Base-by-base conservation (phyloP, 352 stramenopile species). In the Pythium guiyangense region DNA sequence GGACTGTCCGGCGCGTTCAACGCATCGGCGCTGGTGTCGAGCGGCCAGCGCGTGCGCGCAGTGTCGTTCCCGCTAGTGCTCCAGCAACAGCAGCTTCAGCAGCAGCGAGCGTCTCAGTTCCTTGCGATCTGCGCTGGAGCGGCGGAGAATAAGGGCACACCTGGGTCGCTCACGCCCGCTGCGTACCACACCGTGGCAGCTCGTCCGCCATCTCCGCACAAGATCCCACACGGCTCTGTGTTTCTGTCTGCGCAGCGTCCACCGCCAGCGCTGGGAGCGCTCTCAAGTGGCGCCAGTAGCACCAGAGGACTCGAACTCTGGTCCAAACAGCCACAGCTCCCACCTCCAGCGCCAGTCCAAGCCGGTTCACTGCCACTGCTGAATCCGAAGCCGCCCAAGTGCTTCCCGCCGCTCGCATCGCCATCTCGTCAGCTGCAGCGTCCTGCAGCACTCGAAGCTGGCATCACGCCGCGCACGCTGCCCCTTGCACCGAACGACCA, bases 21-120 rank as follows among this genome's bases (percentile, higher is more conserved):
- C n/a, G 39, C 39, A 45, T 20, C 15, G 6, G 5, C 39, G 18
- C 18, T 45, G 15, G 4, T 45, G 39, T n/a, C n/a, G 12, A 11
- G 42, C 6, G 20, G 52, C 39, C 52, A 65, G 61, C 49, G 50
- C 49, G 52, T 64, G 43, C 62, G 69, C 17, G 66, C 66, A 3
- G 47, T 72, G 10, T 77, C 69, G 27, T 77, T 68, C 27, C 69
- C 69, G 17, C 37, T 73, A 4, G 46, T 62, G 35, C 22, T 76
- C 18, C n/a, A 27, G 0, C 27, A 27, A 8, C 51, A 65, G 22
- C 48, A 60, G 37, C 61, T 26, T 34, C 52, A 26, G 22, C 56
- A 52, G 34, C 12, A 45, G 5, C 48, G 22, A 53, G 44, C 39
- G 1, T 44, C 47, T 10, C 55, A 50, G 22, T 49, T 67, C 9